Base-by-base conservation (phyloP, 2,329 filamentous ascomycete genomes). In the Nigrospora oryzae region DNA sequence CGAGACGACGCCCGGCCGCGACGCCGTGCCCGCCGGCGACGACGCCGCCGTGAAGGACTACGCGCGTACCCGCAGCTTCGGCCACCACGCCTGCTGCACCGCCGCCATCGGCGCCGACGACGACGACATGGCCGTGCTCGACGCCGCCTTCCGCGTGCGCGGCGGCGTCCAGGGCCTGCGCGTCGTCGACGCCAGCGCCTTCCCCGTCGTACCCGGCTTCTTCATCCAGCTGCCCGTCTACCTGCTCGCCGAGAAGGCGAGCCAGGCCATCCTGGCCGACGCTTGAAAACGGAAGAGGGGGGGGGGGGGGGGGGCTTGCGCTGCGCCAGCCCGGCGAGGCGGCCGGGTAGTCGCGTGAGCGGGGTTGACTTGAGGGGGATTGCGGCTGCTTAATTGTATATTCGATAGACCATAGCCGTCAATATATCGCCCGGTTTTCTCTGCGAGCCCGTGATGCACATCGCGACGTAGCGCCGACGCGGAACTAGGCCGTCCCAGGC, bases 1-100 rank as follows among this genome's bases (percentile, higher is more conserved):
- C 44, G 0, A 46, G 43, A 59, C 37, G 38, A 42, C 37, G 12
- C 46, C 46, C 2, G 46, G 46, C 13, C 42, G 45, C n/a, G 23
- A 8, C 12, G 36, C 32, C 4, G 45, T 34, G 3, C 15, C 31
- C n/a, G 32, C 45, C 16, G 23, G 5, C 23, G 8, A 28, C 23
- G 37, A 36, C 28, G 45, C 42, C 7, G 45, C 43, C 5, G 34
- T 47, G 36, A 41, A 44, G 16, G 37, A 47, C 1, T 47, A 43
- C 19, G 45, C 17, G 28, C 30, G 16, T 11, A 47, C 41, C 13
- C 42, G 44, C 31, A 47, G 45, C 34, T 47, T 47, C 28, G 45
- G 45, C 10, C 45, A 47, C 28, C 45, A 47, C 13, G 45, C 45
- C 5, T 47, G 45, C 34, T 47, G 45, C 14, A 47, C 45, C 5